A percentile compares a stretch with the other conserved stretches of the same genome.
Evolutionary conservation across 768 basidiomycete genomes (phyloP).

Genomic region (Hygrophorus pudorinus): DNA sequence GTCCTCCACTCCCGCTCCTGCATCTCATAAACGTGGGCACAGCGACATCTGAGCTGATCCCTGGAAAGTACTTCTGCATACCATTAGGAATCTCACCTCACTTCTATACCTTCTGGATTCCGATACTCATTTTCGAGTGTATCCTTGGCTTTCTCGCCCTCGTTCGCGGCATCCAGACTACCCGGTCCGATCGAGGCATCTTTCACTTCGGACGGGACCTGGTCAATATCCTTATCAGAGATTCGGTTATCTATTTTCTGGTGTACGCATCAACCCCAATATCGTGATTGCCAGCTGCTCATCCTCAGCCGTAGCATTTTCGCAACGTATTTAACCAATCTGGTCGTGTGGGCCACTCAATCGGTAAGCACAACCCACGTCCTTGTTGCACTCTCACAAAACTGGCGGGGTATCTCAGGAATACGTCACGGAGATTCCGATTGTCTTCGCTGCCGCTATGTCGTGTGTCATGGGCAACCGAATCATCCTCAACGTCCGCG

Average conservation of each 20-base stretch:
- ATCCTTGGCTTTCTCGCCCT: constrained; percentile 42
- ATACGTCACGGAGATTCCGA: constrained; percentile 36
- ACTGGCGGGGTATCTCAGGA: constrained; percentile 16
- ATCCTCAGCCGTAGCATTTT: constrained; percentile 32
- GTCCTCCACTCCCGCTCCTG: neutral
- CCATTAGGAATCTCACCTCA: constrained; percentile 26
- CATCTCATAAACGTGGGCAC: neutral
- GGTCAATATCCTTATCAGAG: constrained; percentile 41
- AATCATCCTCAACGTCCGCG: constrained; percentile 45
- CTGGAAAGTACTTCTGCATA: constrained; percentile 30
- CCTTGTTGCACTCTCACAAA: neutral
- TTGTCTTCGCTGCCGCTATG: constrained; percentile 49
- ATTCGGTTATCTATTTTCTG: constrained; percentile 48
- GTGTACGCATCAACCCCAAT: constrained; percentile 29
- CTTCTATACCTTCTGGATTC: constrained; percentile 54
- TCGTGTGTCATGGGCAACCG: constrained; percentile 50
- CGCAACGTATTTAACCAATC: constrained; percentile 42
- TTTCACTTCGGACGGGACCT: constrained; percentile 35
- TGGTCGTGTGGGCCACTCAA: constrained; percentile 31
- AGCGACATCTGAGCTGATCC: constrained; percentile 13
- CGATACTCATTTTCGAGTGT: constrained; percentile 43
- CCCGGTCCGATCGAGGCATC: constrained; percentile 23
- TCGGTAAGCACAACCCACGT: constrained; percentile 17
- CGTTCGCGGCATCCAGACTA: constrained; percentile 37
- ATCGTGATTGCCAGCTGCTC: neutral